Evolutionary conservation across 345 rosid genomes (phyloP).

Genomic region (Trapa bicornis): DNA sequence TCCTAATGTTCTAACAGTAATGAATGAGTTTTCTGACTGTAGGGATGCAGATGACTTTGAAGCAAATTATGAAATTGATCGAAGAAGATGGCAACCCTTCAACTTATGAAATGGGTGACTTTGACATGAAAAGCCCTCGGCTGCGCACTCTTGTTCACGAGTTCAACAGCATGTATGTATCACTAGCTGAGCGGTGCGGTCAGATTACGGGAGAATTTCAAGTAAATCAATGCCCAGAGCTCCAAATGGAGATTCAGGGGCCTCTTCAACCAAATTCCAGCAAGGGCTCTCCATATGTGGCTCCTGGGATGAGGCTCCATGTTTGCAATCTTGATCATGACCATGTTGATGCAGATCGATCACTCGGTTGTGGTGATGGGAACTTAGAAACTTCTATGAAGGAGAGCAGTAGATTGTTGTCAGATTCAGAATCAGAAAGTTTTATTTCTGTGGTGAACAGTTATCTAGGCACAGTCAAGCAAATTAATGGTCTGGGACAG

Average conservation of each 20-base stretch:
- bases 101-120: slow-evolving; percentile 20
- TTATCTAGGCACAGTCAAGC: slow-evolving; percentile 19
- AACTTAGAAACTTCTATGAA: slow-evolving; percentile 38
- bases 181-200: slow-evolving; percentile 36
- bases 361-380: slow-evolving; percentile 37
- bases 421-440: slow-evolving; percentile 71
- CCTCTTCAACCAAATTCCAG: slow-evolving; percentile 17
- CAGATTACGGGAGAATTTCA: slow-evolving; percentile 24
- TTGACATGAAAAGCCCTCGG: slow-evolving; percentile 28
- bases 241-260: slow-evolving; percentile 25
- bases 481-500: slow-evolving; percentile 16
- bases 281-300: slow-evolving; percentile 25
- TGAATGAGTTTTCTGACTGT: slow-evolving; percentile 10
- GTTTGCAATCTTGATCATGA: slow-evolving; percentile 22
- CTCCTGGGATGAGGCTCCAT: slow-evolving; percentile 23
- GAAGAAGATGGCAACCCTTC: slow-evolving; percentile 28
- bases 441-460: slow-evolving; percentile 40
- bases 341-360: slow-evolving; percentile 18
- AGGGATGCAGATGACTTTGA: slow-evolving; percentile 36
- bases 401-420: slow-evolving; percentile 49
- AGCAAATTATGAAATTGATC: slow-evolving; percentile 33
- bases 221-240: slow-evolving; percentile 10
- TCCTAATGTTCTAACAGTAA: not conserved
- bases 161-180: slow-evolving; percentile 28
- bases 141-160: slow-evolving; percentile 31